Percentiles rank a stretch among this genome's conserved stretches.
Conservation (phyloP, 257 asterid species). For the Ocimum tenuiflorum region DNA sequence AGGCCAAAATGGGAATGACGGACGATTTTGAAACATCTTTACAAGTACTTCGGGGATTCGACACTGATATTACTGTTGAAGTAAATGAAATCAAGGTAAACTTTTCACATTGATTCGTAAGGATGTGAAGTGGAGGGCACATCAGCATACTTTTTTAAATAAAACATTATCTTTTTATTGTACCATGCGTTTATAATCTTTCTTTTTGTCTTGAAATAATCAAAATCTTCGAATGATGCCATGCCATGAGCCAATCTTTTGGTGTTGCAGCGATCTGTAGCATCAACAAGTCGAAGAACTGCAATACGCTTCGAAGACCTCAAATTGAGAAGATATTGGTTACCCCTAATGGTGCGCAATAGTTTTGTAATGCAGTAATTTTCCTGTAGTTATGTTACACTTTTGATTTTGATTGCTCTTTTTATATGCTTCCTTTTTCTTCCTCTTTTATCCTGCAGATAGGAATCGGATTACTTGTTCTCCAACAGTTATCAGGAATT, state of each 20-base stretch:
- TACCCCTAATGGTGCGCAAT: conserved; percentile 72
- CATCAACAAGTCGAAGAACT: conserved; percentile 65
- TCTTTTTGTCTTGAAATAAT: not conserved
- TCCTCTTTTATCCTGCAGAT: conserved; percentile 37
- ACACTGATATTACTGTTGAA: conserved; percentile 76
- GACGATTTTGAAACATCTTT: conserved; percentile 90
- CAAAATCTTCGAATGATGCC: not conserved
- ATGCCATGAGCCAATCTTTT: not conserved
- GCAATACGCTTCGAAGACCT: conserved; percentile 73
- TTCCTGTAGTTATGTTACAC: not conserved
- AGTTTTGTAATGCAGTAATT: not conserved
- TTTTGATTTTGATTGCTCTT: not conserved
- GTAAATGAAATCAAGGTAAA: conserved; percentile 76
- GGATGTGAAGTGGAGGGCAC: not conserved
- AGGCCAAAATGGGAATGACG: conserved; percentile 96
- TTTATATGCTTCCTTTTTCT: not conserved
- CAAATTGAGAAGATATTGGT: conserved; percentile 87
- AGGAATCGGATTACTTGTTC: conserved; percentile 70
- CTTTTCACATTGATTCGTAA: not conserved
- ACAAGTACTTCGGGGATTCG: conserved; percentile 91
- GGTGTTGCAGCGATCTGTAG: conserved; percentile 59
- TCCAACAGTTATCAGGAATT: conserved; percentile 77
- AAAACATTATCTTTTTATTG: not conserved
- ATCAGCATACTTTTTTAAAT: not conserved
- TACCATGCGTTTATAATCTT: not conserved